phyloP scores from a whole-genome alignment of 257 asterid species.

The Sherardia arvensis region DNA sequence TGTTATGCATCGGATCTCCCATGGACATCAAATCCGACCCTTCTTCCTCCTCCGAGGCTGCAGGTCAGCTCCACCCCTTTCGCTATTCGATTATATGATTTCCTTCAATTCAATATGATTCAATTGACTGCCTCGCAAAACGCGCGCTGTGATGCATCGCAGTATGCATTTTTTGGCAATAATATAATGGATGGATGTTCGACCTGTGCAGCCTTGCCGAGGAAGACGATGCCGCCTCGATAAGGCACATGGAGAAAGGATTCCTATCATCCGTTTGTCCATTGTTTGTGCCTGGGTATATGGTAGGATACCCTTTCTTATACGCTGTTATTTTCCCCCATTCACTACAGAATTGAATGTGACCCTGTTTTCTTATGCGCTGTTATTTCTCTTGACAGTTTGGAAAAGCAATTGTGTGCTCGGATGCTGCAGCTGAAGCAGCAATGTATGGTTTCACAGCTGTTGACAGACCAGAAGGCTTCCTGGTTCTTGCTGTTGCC shows the following conservation, averaged over 20 bases:
- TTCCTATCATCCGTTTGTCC: constrained; percentile 60
- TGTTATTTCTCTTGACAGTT: constrained; percentile 26
- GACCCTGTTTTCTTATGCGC: background rate
- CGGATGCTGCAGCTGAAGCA: too few relatives aligned
- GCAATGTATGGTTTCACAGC: too few relatives aligned
- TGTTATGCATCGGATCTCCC: background rate
- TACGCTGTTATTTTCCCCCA: too few relatives aligned
- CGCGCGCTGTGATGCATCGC: constrained; percentile 74
- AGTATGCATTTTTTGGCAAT: constrained; percentile 75
- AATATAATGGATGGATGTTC: constrained; percentile 43
- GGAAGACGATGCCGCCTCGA: constrained; percentile 45
- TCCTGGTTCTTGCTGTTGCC: too few relatives aligned
- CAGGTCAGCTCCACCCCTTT: background rate
- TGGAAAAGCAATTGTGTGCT: too few relatives aligned
- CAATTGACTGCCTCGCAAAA: constrained; percentile 3
- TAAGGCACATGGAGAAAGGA: constrained; percentile 73
- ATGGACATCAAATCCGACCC: background rate
- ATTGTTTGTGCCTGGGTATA: constrained; percentile 78
- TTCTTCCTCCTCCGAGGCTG: background rate
- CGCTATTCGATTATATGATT: too few relatives aligned
- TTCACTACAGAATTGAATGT: background rate
- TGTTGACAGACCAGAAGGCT: too few relatives aligned
- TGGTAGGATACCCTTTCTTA: too few relatives aligned
- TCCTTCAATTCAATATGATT: too few relatives aligned
- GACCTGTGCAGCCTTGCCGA: constrained; percentile 76